phyloP scores from a whole-genome alignment of 2,329 filamentous ascomycete species.

The Diaporthe sp. region DNA sequence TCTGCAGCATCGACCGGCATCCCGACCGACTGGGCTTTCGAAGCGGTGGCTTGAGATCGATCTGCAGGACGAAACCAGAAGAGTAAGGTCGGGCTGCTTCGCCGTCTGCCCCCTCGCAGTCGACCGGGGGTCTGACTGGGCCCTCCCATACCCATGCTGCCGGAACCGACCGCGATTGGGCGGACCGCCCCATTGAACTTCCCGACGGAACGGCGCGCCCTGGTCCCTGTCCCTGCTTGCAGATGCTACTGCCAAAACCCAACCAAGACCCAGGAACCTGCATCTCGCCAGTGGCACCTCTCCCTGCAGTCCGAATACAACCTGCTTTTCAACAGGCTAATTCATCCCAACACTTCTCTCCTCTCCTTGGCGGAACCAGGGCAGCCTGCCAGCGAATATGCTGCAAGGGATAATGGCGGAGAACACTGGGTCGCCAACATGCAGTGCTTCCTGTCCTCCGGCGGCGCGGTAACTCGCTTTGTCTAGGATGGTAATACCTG shows the following conservation, averaged over 20 bases:
- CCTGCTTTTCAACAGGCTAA: background rate
- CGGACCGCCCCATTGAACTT: background rate
- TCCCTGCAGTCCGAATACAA: background rate
- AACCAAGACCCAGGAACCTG: background rate
- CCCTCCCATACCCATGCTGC: background rate
- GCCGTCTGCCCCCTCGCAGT: background rate
- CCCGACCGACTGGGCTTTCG: background rate
- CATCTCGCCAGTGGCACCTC: background rate
- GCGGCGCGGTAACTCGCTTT: background rate
- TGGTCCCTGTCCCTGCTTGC: slow-evolving; percentile 4
- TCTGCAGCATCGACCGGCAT: background rate
- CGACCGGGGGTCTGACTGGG: background rate
- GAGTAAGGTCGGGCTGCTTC: background rate
- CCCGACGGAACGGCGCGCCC: slow-evolving; percentile 21
- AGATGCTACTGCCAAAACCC: background rate
- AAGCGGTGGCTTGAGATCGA: background rate
- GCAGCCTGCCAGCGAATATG: no score
- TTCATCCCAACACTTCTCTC: background rate
- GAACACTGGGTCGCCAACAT: background rate
- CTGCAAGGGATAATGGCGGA: background rate
- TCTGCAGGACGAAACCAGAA: background rate
- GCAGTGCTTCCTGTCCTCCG: background rate
- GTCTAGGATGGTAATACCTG: background rate
- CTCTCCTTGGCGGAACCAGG: background rate
- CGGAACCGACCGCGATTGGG: slow-evolving; percentile 4